phyloP scores from a whole-genome alignment of 2,329 filamentous ascomycete species.

The Phialophora expanda region DNA sequence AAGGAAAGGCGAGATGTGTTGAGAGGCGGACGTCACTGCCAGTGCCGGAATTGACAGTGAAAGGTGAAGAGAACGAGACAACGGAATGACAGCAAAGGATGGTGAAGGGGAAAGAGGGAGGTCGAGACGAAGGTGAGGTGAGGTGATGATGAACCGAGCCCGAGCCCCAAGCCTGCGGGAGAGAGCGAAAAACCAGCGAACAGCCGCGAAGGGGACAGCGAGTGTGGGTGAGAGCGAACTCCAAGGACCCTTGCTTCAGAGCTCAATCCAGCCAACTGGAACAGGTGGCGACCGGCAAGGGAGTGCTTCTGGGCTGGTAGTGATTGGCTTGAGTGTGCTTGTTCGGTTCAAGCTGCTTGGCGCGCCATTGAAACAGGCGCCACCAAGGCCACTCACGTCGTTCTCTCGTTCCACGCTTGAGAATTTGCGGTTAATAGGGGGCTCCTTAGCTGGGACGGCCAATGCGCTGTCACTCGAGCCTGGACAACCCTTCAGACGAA shows the following conservation, averaged over 20 bases:
- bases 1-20: constrained; percentile 31
- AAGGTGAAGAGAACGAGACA: constrained; percentile 25
- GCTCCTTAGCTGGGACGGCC: constrained; percentile 13
- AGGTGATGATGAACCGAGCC: constrained; percentile 15
- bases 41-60: constrained; percentile 28
- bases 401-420: constrained; percentile 12
- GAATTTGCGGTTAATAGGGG: constrained; percentile 18
- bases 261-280: constrained; percentile 16
- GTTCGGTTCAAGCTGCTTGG: constrained; percentile 15
- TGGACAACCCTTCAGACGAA: neutral
- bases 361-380: constrained; percentile 18
- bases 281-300: constrained; percentile 7
- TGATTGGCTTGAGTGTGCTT: constrained; percentile 16
- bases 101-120: constrained; percentile 14
- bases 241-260: constrained; percentile 1
- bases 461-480: constrained; percentile 12
- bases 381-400: constrained; percentile 18
- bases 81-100: constrained; percentile 22
- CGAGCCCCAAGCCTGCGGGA: constrained; percentile 15
- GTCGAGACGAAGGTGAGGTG: constrained; percentile 14
- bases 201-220: neutral
- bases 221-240: neutral
- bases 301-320: neutral
- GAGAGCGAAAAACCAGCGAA: constrained; percentile 2
- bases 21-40: constrained; percentile 24